Conservation (phyloP, 2,329 filamentous ascomycete genomes). For the Laburnicola sp. region DNA sequence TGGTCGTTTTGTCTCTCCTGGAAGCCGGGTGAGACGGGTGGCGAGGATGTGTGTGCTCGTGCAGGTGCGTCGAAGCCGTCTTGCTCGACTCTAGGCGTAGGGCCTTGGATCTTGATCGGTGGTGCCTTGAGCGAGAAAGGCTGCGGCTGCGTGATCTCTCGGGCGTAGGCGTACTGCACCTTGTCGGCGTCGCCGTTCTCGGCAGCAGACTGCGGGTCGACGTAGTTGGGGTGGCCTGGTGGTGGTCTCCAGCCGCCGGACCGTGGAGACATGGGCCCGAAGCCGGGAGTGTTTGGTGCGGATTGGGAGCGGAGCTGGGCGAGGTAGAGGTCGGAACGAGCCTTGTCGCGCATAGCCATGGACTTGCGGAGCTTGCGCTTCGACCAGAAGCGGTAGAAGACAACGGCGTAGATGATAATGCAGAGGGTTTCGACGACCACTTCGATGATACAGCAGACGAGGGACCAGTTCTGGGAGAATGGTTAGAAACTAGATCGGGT, state of each 20-base stretch:
- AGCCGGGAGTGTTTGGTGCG: conserved; percentile 91
- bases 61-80: conserved; percentile 59
- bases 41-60: conserved; percentile 44
- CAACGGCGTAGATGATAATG: conserved; percentile 87
- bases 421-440: conserved; percentile 89
- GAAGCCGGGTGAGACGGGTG: conserved; percentile 42
- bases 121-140: conserved; percentile 88
- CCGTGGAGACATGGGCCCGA: conserved; percentile 67
- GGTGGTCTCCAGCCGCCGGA: conserved; percentile 55
- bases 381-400: conserved; percentile 97
- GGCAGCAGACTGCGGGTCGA: conserved; percentile 53
- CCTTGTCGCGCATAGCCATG: conserved; percentile 93
- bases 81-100: conserved; percentile 71
- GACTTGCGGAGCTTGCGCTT: conserved; percentile 95
- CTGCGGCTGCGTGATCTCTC: conserved; percentile 54
- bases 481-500: conserved; percentile 15
- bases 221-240: conserved; percentile 47
- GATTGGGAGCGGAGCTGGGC: conserved; percentile 70
- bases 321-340: conserved; percentile 92
- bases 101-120: conserved; percentile 74
- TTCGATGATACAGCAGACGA: conserved; percentile 97
- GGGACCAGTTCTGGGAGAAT: conserved; percentile 75
- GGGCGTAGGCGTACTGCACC: conserved; percentile 45
- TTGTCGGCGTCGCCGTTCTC: conserved; percentile 55
- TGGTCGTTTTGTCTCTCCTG: conserved; percentile 62